These are phyloP conservation scores for Colletotrichum brevisporum DNA, from an alignment of 2,329 filamentous ascomycete genomes.

Conservation along the genomic window DNA sequence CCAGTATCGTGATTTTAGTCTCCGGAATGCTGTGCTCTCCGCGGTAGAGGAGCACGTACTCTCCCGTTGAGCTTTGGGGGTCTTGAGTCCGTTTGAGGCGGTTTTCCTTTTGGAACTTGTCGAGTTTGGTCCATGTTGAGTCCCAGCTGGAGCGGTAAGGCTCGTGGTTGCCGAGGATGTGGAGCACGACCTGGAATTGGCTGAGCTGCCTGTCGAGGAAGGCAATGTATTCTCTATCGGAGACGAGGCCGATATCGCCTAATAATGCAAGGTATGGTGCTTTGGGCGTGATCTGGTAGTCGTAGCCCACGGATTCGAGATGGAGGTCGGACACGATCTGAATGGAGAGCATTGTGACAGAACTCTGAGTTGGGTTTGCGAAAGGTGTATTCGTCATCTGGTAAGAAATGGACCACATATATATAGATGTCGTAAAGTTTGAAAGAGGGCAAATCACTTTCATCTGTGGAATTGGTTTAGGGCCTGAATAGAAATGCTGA, in stretches of 20 bases:
- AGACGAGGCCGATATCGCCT: constrained; percentile 67
- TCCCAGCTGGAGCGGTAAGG: constrained; percentile 60
- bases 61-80: constrained; percentile 45
- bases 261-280: constrained; percentile 68
- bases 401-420: no score
- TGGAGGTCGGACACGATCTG: constrained; percentile 72
- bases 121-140: constrained; percentile 46
- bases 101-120: constrained; percentile 47
- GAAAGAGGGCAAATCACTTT: no score
- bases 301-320: constrained; percentile 67
- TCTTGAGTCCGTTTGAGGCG: constrained; percentile 35
- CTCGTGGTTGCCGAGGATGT: constrained; percentile 71
- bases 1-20: constrained; percentile 48
- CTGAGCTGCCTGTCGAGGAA: constrained; percentile 64
- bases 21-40: constrained; percentile 43
- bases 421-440: no score
- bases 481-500: no score
- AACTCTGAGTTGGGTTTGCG: neutral
- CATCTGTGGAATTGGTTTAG: no score
- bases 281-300: constrained; percentile 62
- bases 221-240: constrained; percentile 55
- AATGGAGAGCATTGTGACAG: constrained; percentile 39
- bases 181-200: constrained; percentile 64
- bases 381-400: neutral
- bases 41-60: constrained; percentile 57